Base-by-base conservation (phyloP, 73 alveolate species). In the Uronychia setigera region DNA sequence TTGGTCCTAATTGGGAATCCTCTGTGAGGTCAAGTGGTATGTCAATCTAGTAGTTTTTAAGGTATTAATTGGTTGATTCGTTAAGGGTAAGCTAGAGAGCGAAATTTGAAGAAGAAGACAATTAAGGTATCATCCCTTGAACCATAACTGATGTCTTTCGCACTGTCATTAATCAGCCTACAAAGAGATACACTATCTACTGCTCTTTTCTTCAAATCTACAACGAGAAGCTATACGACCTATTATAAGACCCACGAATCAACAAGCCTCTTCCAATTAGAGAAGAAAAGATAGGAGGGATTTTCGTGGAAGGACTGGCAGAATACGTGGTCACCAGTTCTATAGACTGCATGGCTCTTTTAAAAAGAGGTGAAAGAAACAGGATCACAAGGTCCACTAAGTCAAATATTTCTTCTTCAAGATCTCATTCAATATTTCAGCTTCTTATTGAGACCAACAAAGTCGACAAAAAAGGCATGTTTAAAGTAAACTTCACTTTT, bases 171-270 rank as follows among this genome's bases (percentile, higher is more conserved):
- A 46, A 46, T 46, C 67, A 46, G 67, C 67, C 67, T 46, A 19
- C 67, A 9, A 74, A 78, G 28, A n/a, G n/a, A n/a, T 46, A 78
- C 58, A 78, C 92, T 0, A 26, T 79, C 28, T 86, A 78, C 79
- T 78, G 87, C 35, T 86, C 92, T 30, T 86, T 86, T 76, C 58
- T 86, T 35, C 80, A 86, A 82, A 82, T 94, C 0, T 94, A 94
- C 80, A 94, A 94, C 74, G 98, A 94, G 46, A 92, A 92, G 88
- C 91, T 94, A 25, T 93, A 83, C 84, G 98, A 93, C 87, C 84
- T 93, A 87, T 83, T 93, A 32, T 26, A 67, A 26, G 33, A 60
- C 60, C 32, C 88, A 0, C 77, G 58, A 26, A 5, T 58, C 19
- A 87, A 84, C 28, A 84, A 76, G 32, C 87, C 91, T 0, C 84